Conservation (phyloP, 73 alveolate genomes). For the Paramecium pentaurelia region DNA sequence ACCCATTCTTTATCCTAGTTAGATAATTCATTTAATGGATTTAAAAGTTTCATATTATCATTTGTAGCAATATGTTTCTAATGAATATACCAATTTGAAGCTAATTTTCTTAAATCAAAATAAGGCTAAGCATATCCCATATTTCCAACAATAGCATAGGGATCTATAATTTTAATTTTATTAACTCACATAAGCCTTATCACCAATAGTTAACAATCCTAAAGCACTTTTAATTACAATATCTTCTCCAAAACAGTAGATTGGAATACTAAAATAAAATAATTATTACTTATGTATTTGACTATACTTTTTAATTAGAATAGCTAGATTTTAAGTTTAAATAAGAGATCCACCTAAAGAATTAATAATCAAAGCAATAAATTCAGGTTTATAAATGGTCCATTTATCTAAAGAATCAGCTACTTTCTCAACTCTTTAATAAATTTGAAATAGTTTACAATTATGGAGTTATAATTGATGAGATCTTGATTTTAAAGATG, state of each 20-base stretch:
- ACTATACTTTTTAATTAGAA: not conserved
- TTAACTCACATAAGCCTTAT: slow-evolving; percentile 21
- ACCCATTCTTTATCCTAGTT: not conserved
- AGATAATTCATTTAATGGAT: not conserved
- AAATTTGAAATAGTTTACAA: not conserved
- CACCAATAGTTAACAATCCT: slow-evolving; percentile 1
- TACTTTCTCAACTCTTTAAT: not conserved
- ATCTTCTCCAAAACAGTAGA: slow-evolving; percentile 34
- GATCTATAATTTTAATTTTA: not conserved
- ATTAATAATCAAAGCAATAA: not conserved
- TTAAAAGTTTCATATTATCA: not conserved
- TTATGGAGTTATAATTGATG: not conserved
- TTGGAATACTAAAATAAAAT: not conserved
- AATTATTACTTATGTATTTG: not conserved
- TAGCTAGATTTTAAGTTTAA: not conserved
- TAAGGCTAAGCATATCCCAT: not conserved
- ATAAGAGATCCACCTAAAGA: slow-evolving; percentile 13
- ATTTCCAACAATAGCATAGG: slow-evolving; percentile 20
- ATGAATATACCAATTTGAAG: not conserved
- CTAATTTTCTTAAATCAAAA: not conserved
- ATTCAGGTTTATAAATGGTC: slow-evolving; percentile 1
- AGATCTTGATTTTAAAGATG: not conserved
- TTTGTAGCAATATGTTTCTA: not conserved
- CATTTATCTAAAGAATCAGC: not conserved
- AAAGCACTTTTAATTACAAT: slow-evolving; percentile 5